These are phyloP conservation scores for Dryadomyces sulphureus DNA, from an alignment of 2,329 filamentous ascomycete species.

Conservation along the genomic window DNA sequence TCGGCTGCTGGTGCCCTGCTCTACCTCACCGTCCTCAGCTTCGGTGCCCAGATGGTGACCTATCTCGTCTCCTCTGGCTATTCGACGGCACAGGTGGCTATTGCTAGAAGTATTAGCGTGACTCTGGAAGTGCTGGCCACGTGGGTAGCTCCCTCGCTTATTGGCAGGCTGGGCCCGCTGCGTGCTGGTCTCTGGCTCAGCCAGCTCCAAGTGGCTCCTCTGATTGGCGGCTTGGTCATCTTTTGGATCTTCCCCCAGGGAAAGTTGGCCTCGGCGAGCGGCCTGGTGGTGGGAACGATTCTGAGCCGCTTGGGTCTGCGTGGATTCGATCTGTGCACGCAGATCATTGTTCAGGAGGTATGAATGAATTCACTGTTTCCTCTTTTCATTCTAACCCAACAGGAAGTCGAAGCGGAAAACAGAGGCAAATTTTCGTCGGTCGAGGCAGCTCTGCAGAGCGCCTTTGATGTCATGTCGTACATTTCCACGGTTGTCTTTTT, in stretches of 20 bases:
- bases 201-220: constrained; percentile 15
- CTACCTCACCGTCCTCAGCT: constrained; percentile 45
- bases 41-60: constrained; percentile 47
- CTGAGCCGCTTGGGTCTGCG: constrained; percentile 44
- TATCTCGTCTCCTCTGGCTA: constrained; percentile 42
- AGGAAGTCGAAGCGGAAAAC: constrained; percentile 36
- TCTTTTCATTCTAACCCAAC: not conserved
- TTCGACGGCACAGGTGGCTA: constrained; percentile 33
- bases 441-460: constrained; percentile 52
- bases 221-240: too few relatives aligned
- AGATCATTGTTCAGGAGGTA: constrained; percentile 46
- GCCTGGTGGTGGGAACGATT: constrained; percentile 32
- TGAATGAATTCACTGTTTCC: constrained; percentile 6
- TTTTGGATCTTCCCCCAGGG: constrained; percentile 36
- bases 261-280: constrained; percentile 24
- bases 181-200: constrained; percentile 57
- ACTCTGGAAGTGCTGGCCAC: constrained; percentile 45
- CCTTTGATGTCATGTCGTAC: constrained; percentile 55
- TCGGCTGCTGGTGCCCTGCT: constrained; percentile 44
- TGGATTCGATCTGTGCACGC: constrained; percentile 44
- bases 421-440: constrained; percentile 53
- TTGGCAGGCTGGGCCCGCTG: constrained; percentile 37
- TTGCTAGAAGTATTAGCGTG: constrained; percentile 35
- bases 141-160: constrained; percentile 40
- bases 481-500: constrained; percentile 49